phyloP scores from a whole-genome alignment of 371 early-diverging fungal species.

The Haplosporangium sp. region DNA sequence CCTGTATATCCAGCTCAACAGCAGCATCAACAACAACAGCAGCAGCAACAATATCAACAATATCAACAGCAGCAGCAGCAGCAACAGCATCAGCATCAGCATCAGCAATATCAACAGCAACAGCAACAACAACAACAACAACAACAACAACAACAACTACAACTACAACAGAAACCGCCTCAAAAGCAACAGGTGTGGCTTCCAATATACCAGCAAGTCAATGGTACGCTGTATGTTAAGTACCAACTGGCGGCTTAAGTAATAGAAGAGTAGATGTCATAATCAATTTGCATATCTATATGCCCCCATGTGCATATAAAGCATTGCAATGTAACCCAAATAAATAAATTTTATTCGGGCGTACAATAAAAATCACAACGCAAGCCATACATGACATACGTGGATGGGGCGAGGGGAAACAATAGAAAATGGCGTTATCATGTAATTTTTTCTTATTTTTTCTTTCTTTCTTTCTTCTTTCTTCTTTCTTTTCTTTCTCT shows the following conservation, averaged over 20 bases:
- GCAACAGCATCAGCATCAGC: slow-evolving; percentile 9
- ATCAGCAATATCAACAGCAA: slow-evolving; percentile 9
- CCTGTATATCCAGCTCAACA: slow-evolving; percentile 1
- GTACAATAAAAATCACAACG: no score
- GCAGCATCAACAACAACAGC: slow-evolving; percentile 11
- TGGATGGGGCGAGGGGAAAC: no score
- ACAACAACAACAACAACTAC: slow-evolving; percentile 13
- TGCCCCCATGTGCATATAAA: no score
- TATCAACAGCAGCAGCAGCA: slow-evolving; percentile 11
- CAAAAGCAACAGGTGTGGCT: slow-evolving; percentile 52
- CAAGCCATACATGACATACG: no score
- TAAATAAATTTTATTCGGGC: no score
- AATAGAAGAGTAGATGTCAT: no score
- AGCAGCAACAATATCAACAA: slow-evolving; percentile 10
- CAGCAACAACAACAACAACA: slow-evolving; percentile 13
- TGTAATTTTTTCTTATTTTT: no score
- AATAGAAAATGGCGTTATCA: no score
- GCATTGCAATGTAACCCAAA: no score
- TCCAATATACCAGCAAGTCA: slow-evolving; percentile 37
- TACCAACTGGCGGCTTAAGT: slow-evolving; percentile 46
- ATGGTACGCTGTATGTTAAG: slow-evolving; percentile 40
- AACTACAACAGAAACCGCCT: slow-evolving; percentile 2
- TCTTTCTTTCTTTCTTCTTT: no score
- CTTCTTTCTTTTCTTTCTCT: no score
- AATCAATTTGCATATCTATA: no score